A percentile compares a stretch with the other conserved stretches of the same genome.
Conservation (phyloP, 768 basidiomycete species). For the Hygrophorus pudorinus region DNA sequence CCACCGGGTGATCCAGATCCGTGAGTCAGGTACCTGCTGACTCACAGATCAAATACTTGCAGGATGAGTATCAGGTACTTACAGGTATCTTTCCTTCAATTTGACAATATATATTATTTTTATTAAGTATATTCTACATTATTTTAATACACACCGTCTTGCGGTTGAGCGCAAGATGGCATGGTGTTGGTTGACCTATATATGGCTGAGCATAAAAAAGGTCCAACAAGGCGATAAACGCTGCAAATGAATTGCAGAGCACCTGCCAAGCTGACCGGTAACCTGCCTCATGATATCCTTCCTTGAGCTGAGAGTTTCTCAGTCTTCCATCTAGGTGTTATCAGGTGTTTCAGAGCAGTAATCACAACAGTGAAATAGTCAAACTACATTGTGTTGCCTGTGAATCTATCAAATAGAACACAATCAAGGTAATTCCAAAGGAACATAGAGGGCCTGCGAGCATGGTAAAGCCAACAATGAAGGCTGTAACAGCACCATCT, state of each 20-base stretch:
- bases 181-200: no score
- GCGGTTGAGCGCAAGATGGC: no score
- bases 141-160: no score
- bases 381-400: constrained; percentile 72
- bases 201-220: no score
- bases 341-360: not conserved
- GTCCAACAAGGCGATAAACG: constrained; percentile 41
- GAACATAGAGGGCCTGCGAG: constrained; percentile 57
- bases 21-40: no score
- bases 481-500: constrained; percentile 69
- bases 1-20: no score
- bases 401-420: constrained; percentile 73
- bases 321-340: constrained; percentile 54
- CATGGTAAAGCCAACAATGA: constrained; percentile 63
- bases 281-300: constrained; percentile 63
- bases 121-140: no score
- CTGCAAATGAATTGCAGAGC: constrained; percentile 67
- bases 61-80: no score
- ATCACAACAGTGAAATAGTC: not conserved
- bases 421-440: constrained; percentile 58
- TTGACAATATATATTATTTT: no score
- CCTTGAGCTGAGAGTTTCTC: constrained; percentile 66
- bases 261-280: constrained; percentile 77
- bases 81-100: no score
- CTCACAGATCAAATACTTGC: no score